Conservation (phyloP, 2,329 filamentous ascomycete genomes). For the Tolypocladium album region DNA sequence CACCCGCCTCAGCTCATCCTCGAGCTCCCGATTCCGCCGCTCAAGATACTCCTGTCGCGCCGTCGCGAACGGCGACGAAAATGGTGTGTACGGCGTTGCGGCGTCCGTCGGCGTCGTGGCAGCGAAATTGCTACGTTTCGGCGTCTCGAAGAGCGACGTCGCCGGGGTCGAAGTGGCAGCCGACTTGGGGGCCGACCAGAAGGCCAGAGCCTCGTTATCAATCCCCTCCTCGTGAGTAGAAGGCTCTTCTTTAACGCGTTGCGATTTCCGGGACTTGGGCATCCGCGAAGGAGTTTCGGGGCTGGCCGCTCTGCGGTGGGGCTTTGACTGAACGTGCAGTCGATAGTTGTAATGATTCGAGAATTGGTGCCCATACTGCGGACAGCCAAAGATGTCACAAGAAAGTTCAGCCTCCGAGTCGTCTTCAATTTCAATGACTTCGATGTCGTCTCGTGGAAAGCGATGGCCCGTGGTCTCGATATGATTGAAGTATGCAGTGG, state of each 20-base stretch:
- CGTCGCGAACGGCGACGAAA: background rate
- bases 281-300: background rate
- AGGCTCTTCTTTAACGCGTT: too few relatives aligned
- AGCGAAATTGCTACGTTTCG: background rate
- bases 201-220: background rate
- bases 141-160: background rate
- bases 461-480: background rate
- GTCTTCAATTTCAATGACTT: background rate
- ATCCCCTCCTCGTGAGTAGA: background rate
- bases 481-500: background rate
- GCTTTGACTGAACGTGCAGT: background rate
- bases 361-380: background rate
- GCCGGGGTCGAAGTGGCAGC: background rate
- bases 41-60: background rate
- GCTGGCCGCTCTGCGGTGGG: background rate
- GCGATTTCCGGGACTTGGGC: background rate
- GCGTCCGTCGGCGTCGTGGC: background rate
- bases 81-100: background rate
- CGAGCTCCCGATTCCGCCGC: background rate
- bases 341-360: background rate
- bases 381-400: background rate
- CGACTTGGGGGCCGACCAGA: too few relatives aligned
- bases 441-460: background rate
- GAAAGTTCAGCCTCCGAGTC: background rate
- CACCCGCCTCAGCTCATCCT: background rate